Conservation (phyloP, 331 rosid species). For the Malus hybrid region DNA sequence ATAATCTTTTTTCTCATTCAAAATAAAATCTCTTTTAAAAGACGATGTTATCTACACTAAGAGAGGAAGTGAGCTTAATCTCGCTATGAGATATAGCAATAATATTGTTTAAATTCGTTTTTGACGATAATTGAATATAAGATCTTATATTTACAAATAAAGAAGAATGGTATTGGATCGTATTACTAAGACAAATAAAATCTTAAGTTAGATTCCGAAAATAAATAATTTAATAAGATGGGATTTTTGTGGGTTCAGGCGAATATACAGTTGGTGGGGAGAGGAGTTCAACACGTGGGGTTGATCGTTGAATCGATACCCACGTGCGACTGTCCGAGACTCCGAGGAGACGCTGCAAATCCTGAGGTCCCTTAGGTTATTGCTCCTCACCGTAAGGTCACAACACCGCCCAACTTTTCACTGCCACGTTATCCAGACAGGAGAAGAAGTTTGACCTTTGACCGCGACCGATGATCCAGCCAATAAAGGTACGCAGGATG, state of each 20-base stretch:
- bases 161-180: no score
- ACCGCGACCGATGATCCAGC: background rate
- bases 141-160: fast-evolving
- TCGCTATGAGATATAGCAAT: fast-evolving
- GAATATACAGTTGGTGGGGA: background rate
- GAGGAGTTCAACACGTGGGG: background rate
- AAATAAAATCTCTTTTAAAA: no score
- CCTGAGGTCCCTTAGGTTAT: background rate
- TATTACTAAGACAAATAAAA: no score
- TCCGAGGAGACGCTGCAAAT: background rate
- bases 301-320: background rate
- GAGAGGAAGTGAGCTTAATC: no score
- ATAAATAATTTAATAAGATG: background rate
- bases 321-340: conserved; percentile 6
- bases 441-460: background rate
- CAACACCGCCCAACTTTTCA: background rate
- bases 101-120: fast-evolving
- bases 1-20: background rate
- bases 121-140: no score
- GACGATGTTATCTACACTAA: no score
- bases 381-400: background rate
- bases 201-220: background rate
- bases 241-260: background rate
- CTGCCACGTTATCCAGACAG: background rate
- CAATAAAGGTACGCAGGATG: background rate